Base-by-base conservation (phyloP, 2,329 filamentous ascomycete species). In the Decorospora gaudefroyi region DNA sequence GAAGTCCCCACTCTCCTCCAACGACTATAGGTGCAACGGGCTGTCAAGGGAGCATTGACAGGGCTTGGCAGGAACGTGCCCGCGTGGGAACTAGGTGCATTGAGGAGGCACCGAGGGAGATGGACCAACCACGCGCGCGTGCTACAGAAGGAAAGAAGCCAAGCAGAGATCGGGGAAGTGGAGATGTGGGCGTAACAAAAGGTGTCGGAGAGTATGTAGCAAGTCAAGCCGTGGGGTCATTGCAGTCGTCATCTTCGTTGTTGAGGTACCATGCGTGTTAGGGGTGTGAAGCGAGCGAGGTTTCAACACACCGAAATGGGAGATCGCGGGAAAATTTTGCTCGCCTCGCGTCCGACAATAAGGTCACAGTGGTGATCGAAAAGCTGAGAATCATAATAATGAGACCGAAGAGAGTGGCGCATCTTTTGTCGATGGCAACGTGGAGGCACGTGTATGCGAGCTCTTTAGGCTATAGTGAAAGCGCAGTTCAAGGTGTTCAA, bases 141-240 rank as follows among this genome's bases (percentile, higher is more conserved):
- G 33, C 34, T n/a, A 27, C 17, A 30, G 18, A 28, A 34, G 32
- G 31, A 23, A 18, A 30, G 35, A 21, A 33, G 34, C 26, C 33
- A 35, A 30, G 30, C 32, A n/a, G 12, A 21, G 35, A 35, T 43
- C 26, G 32, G 30, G 38, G n/a, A 35, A 18, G 33, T 49, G 42
- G 32, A 41, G 28, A 15, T 27, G 55, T 57, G 56, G 55, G 55
- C 57, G 48, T 54, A 42, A 61, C 55, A 49, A 13, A 26, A 37
- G 23, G 13, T 33, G 59, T 62, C 44, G 42, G 48, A 61, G 46
- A 46, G 11, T 28, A 21, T 41, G 51, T 49, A 54, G 46, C 53
- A 56, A 49, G 46, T 37, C 29, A 42, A 44, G 45, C 41, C 42
- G 49, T 49, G 49, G 53, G 53, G 49, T 31, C 36, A 39, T 33